These are phyloP conservation scores for Backusella tuberculispora DNA, from an alignment of 192 early-diverging fungal species.

Conservation along the genomic window DNA sequence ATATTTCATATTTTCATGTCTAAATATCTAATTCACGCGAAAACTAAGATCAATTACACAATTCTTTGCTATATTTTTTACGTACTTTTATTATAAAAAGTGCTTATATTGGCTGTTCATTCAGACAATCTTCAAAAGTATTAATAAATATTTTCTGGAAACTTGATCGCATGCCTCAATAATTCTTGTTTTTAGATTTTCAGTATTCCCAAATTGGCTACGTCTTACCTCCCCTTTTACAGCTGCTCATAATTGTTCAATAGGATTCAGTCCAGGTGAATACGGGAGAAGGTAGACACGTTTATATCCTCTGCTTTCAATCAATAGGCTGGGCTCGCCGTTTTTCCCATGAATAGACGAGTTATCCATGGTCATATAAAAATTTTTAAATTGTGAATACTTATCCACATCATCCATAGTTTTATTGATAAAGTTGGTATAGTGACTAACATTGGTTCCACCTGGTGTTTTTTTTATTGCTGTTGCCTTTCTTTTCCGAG, in stretches of 20 bases:
- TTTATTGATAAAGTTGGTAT: not conserved
- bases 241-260: slow-evolving; percentile 21
- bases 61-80: too few relatives aligned
- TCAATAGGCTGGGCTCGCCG: not conserved
- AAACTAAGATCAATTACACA: not conserved
- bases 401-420: not conserved
- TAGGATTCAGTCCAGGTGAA: slow-evolving; percentile 16
- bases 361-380: not conserved
- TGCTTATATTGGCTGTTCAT: not conserved
- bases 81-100: not conserved
- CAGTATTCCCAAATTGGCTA: not conserved
- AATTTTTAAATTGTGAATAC: not conserved
- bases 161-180: not conserved
- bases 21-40: not conserved
- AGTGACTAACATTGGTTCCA: not conserved
- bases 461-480: not conserved
- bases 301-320: not conserved
- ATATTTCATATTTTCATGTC: not conserved
- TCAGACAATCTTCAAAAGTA: not conserved
- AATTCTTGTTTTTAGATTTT: slow-evolving; percentile 13
- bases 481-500: not conserved
- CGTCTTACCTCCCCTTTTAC: slow-evolving; percentile 3
- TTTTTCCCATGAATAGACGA: not conserved
- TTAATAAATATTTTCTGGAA: not conserved
- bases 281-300: slow-evolving; percentile 18